Evolutionary conservation across 1,284 basidiomycete genomes (phyloP), one percentile per base, ranked within the genome.

Genomic region (Ustilago nuda): DNA sequence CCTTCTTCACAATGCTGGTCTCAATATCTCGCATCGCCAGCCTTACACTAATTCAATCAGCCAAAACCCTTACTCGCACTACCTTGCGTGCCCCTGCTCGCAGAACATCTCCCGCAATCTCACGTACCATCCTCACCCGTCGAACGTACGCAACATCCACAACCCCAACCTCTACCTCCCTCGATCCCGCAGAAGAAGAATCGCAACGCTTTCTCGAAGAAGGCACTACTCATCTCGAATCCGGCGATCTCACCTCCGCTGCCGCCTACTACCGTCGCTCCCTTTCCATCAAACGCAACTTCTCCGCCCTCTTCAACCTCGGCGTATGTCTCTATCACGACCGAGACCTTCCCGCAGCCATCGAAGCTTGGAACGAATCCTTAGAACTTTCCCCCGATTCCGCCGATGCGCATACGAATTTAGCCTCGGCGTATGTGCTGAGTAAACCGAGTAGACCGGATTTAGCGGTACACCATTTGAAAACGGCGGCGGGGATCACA

Each of bases 351-450:
- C 39, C 63, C 13, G 74, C 51, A 6, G 83, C 84, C 8, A 82
- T 85, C 19, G 58, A 65, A 9, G 65, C 82, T 4, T 83, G 82
- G 81, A 76, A 79, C 0, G 67, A 71, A 8, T 80, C 81, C 30
- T 67, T 82, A 58, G 87, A 89, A 33, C 88, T 96, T 54, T 91
- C 94, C 74, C 95, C 94, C 11, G 90, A 91, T 57, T 94, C 92
- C 76, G 89, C 95, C 2, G 94, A 97, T 85, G 92, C 94, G 23
- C 94, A 97, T 87, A 96, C 94, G 33, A 97, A 95, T 88, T 88
- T 98, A 46, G 95, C 95, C 48, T 95, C 93, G 80, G 95, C 95
- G 72, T 97, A 97, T 87, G 93, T 97, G 82, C 91, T 96, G 83
- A 93, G 92, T 58, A 90, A 91, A 84, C 91, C 93, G 57, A 90